These are phyloP conservation scores for Coffea eugenioides DNA, from an alignment of 257 asterid genomes.

Conservation along the genomic window DNA sequence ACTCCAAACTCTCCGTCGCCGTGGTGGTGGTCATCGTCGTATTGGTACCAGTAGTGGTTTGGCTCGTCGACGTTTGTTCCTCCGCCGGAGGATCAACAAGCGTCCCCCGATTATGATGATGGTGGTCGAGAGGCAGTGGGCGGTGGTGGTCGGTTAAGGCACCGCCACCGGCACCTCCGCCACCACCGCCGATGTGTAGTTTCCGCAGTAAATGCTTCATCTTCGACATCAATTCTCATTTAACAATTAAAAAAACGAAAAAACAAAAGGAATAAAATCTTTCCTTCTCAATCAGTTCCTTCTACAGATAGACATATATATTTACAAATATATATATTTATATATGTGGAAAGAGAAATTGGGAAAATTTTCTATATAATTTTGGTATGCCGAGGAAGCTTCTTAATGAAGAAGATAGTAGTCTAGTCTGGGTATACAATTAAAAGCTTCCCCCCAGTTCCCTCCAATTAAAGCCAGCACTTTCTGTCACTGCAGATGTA, in stretches of 20 bases:
- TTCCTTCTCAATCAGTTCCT: neutral
- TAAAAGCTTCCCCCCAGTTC: neutral
- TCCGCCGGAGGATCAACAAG: slow-evolving; percentile 8
- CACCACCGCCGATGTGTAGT: slow-evolving; percentile 75
- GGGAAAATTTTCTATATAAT: neutral
- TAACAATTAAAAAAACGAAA: slow-evolving; percentile 12
- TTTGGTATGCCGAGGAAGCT: neutral
- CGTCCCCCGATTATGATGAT: slow-evolving; percentile 13
- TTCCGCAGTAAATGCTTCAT: slow-evolving; percentile 91
- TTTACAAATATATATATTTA: no score
- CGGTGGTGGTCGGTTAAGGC: slow-evolving; percentile 24
- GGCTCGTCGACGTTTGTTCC: slow-evolving; percentile 17
- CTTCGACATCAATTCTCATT: slow-evolving; percentile 84
- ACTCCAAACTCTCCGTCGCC: slow-evolving; percentile 9
- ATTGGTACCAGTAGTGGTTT: neutral
- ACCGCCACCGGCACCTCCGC: slow-evolving; percentile 36
- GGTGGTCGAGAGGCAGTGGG: slow-evolving; percentile 14
- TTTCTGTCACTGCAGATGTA: neutral
- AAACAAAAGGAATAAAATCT: neutral
- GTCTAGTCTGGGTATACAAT: no score
- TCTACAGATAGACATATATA: neutral
- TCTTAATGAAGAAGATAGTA: neutral
- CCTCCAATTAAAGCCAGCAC: neutral
- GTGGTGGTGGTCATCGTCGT: neutral
- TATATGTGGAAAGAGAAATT: neutral